A percentile compares a stretch with the other conserved stretches of the same genome.
These are phyloP conservation scores for Spiromastix sp. DNA, from an alignment of 2,329 filamentous ascomycete genomes.

Conservation along the genomic window DNA sequence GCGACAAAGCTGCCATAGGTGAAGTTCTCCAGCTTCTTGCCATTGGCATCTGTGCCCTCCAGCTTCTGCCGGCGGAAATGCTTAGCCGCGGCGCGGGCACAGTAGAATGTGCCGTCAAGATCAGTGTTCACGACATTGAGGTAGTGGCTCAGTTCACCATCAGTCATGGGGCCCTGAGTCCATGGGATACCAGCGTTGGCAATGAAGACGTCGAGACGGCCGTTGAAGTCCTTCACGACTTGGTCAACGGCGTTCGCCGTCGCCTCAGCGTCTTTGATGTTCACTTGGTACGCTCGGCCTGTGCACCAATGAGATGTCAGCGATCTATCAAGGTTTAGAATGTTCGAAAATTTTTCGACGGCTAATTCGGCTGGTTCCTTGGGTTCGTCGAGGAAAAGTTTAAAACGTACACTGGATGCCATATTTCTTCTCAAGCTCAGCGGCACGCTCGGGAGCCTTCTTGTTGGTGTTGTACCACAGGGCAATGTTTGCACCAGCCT, in stretches of 20 bases:
- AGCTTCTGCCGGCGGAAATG: constrained; percentile 62
- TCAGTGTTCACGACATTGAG: constrained; percentile 60
- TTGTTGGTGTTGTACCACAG: constrained; percentile 64
- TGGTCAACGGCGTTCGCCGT: constrained; percentile 33
- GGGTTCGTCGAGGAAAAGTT: no score
- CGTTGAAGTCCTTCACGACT: constrained; percentile 54
- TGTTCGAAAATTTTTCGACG: no score
- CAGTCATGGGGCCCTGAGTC: constrained; percentile 57
- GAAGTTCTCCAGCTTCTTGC: constrained; percentile 51
- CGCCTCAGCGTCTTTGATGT: constrained; percentile 33
- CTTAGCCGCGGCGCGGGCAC: constrained; percentile 56
- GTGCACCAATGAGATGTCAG: no score
- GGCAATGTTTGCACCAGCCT: constrained; percentile 61
- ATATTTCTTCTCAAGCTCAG: constrained; percentile 54
- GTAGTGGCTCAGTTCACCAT: constrained; percentile 55
- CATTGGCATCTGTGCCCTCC: constrained; percentile 53
- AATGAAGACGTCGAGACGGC: constrained; percentile 66
- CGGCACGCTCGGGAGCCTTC: constrained; percentile 51
- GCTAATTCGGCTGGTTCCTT: no score
- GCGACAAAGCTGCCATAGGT: constrained; percentile 62
- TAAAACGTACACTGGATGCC: constrained; percentile 57
- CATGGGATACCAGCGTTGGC: constrained; percentile 70
- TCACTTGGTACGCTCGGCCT: constrained; percentile 42
- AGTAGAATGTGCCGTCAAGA: constrained; percentile 69
- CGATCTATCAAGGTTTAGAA: no score